phyloP scores from a whole-genome alignment of 768 basidiomycete genomes.

The Saitozyma podzolica region DNA sequence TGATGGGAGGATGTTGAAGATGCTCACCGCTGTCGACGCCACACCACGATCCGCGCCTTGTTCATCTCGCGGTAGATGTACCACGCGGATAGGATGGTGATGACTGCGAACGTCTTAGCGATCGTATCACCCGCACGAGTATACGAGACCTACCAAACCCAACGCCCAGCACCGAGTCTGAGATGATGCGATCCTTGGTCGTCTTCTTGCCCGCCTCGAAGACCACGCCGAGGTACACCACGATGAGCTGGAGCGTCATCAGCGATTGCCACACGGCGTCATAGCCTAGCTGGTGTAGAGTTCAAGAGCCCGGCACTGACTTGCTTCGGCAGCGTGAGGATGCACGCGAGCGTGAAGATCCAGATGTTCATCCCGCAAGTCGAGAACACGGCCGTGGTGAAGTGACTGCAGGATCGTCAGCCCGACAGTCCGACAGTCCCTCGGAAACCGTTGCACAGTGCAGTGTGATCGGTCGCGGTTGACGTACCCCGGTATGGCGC shows the following conservation, averaged over 20 bases:
- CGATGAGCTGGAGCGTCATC: conserved; percentile 62
- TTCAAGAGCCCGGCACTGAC: conserved; percentile 18
- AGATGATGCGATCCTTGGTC: conserved; percentile 64
- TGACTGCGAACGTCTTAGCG: conserved; percentile 23
- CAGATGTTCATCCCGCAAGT: conserved; percentile 49
- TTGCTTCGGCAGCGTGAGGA: conserved; percentile 50
- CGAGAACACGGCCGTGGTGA: conserved; percentile 46
- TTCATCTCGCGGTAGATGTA: conserved; percentile 49
- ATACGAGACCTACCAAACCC: conserved; percentile 56
- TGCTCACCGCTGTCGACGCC: conserved; percentile 42
- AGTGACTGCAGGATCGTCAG: conserved; percentile 14
- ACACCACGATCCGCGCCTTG: conserved; percentile 42
- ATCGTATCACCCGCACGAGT: neutral
- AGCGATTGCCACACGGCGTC: neutral
- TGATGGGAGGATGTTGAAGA: conserved; percentile 33
- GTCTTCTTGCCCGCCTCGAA: conserved; percentile 43
- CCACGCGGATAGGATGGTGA: conserved; percentile 64
- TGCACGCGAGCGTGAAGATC: conserved; percentile 42
- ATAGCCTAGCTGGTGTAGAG: neutral
- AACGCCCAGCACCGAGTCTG: conserved; percentile 66
- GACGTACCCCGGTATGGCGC: conserved; percentile 52
- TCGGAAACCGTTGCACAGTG: neutral
- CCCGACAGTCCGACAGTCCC: neutral
- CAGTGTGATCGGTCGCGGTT: neutral
- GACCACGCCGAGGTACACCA: conserved; percentile 80